Conservation (phyloP, 805 yeast species). For the Cyberlindnera subsufficiens region DNA sequence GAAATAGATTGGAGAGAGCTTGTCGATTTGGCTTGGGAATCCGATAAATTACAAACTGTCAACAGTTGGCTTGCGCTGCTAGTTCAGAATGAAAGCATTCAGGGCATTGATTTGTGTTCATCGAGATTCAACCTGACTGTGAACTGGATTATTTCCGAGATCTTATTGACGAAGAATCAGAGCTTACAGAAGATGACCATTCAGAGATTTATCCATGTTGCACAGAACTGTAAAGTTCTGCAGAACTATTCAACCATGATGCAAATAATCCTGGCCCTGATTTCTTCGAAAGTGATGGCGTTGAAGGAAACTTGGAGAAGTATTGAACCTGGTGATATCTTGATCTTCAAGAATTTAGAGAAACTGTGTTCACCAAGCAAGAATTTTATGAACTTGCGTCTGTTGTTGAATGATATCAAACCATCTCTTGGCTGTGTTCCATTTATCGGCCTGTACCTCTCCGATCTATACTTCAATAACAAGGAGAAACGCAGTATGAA, state of each 20-base stretch:
- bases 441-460: slow-evolving; percentile 77
- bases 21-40: slow-evolving; percentile 67
- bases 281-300: slow-evolving; percentile 54
- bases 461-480: slow-evolving; percentile 78
- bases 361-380: slow-evolving; percentile 66
- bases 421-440: slow-evolving; percentile 81
- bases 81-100: slow-evolving; percentile 45
- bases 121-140: slow-evolving; percentile 84
- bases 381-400: slow-evolving; percentile 65
- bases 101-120: slow-evolving; percentile 80
- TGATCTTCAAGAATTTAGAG: slow-evolving; percentile 62
- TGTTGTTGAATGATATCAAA: slow-evolving; percentile 52
- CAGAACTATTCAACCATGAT: slow-evolving; percentile 86
- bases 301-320: slow-evolving; percentile 69
- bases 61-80: slow-evolving; percentile 82
- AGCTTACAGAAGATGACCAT: slow-evolving; percentile 61
- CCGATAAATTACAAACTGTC: slow-evolving; percentile 53
- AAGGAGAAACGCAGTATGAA: slow-evolving; percentile 30
- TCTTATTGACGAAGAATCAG: slow-evolving; percentile 58
- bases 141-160: slow-evolving; percentile 89
- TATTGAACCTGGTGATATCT: slow-evolving; percentile 66
- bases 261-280: slow-evolving; percentile 81
- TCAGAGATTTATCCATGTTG: slow-evolving; percentile 85
- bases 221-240: slow-evolving; percentile 59
- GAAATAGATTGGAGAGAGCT: slow-evolving; percentile 93